A percentile compares a stretch with the other conserved stretches of the same genome.
phyloP scores from a whole-genome alignment of 306 rosid genomes.

The Corylus avellana region DNA sequence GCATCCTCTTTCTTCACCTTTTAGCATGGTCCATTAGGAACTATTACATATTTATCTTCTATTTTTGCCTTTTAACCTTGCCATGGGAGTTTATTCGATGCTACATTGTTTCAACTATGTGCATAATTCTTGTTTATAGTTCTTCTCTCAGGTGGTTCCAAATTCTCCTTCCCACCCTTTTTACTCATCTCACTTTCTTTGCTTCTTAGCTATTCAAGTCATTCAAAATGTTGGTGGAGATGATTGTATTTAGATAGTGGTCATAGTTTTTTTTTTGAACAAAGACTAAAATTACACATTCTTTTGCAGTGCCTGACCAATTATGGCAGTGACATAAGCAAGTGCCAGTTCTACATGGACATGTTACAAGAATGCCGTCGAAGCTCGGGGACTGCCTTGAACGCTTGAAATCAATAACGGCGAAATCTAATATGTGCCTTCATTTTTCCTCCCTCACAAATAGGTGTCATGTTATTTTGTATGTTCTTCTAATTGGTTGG shows the following conservation, averaged over 20 bases:
- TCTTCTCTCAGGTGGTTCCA: neutral
- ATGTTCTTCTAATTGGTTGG: neutral
- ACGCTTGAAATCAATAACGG: conserved; percentile 11
- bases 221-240: neutral
- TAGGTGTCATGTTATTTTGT: neutral
- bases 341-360: conserved; percentile 41
- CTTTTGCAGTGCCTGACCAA: conserved; percentile 32
- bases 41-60: neutral
- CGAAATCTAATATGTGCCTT: neutral
- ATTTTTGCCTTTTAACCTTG: neutral
- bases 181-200: neutral
- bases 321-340: conserved; percentile 33
- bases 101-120: neutral
- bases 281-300: neutral
- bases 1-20: too few species aligned
- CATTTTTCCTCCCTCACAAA: neutral
- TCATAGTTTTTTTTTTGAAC: neutral
- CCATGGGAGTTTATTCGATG: neutral
- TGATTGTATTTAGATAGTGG: neutral
- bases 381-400: neutral
- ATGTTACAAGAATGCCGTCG: conserved; percentile 28
- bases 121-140: neutral
- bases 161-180: neutral
- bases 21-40: neutral
- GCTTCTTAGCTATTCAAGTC: neutral